Evolutionary conservation across 2,329 filamentous ascomycete genomes (phyloP), one percentile per base, ranked within the genome.

Genomic region (Zymoseptoria pseudotritici): DNA sequence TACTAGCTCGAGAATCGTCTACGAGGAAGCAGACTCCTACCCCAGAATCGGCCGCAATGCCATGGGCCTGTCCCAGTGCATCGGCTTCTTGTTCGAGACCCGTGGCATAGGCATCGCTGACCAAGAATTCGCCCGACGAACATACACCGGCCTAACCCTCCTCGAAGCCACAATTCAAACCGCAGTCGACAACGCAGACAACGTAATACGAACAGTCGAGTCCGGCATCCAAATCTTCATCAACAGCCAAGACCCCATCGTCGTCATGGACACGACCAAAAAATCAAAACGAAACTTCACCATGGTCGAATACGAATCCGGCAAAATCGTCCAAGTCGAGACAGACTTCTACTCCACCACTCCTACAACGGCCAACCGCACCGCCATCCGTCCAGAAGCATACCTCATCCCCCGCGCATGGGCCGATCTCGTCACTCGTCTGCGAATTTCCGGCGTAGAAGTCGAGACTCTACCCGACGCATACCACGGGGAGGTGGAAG

Each of bases 361-460:
- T 5, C 72, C 73, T 4, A 67, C 67, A 9, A 69, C 65, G 5
- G 68, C 73, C 2, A 74, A 75, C 54, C 66, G 72, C 26, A 75
- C 73, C 0, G 69, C 71, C 20, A 17, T 69, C 2, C 62, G 70
- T 19, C 73, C 74, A 10, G 63, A 69, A 55, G 71, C 70, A 7
- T 76, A 76, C 61, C 55, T 76, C 9, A 74, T 76, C 53, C 72
- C 73, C 0, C 68, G 68, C 26, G 69, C 70, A 0, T 76, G 72
- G 72, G 57, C 64, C 5, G 73, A 74, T 52, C 62, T 76, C 4
- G 72, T 69, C 3, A 67, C 70, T 17, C 69, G 72, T 3, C 65
- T 76, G 0, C 55, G 62, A n/a, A 62, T 70, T 0, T 71, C 68
- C n/a, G 74, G 74, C 0, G 61, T 76, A 1, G 66, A 73, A 49